Conservation (phyloP, 495 filamentous ascomycete genomes). For the Neurospora sp. region DNA sequence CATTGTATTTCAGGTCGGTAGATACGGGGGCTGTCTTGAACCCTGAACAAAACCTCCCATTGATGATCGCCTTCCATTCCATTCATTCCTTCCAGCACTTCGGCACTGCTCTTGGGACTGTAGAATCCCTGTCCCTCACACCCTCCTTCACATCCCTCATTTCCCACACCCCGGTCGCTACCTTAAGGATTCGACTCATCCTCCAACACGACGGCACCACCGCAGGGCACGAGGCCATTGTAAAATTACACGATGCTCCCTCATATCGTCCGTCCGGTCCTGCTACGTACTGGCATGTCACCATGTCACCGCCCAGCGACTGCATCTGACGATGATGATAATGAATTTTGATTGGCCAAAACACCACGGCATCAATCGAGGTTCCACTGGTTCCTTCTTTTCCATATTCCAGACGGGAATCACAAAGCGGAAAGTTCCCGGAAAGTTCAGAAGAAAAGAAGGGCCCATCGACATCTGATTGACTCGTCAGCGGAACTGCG, state of each 20-base stretch:
- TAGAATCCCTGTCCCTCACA: too few relatives aligned
- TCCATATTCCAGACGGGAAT: background rate
- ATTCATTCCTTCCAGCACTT: background rate
- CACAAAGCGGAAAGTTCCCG: background rate
- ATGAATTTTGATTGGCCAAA: background rate
- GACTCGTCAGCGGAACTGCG: background rate
- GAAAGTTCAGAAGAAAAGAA: background rate
- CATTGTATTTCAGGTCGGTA: background rate
- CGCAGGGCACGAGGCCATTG: background rate
- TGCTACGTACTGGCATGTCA: background rate
- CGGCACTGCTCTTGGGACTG: background rate
- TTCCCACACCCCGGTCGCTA: too few relatives aligned
- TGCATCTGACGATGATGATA: background rate
- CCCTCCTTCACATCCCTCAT: too few relatives aligned
- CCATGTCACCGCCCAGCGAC: too few relatives aligned
- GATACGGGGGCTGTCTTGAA: background rate
- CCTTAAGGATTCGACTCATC: too few relatives aligned
- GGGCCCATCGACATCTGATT: background rate
- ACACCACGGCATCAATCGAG: background rate
- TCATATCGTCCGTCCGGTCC: background rate
- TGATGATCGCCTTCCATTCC: background rate
- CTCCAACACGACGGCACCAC: background rate
- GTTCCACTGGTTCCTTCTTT: background rate
- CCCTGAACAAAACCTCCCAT: background rate
- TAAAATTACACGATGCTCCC: background rate